Conservation (phyloP, 177 flowering plant genomes). For the Vitis hybrid region DNA sequence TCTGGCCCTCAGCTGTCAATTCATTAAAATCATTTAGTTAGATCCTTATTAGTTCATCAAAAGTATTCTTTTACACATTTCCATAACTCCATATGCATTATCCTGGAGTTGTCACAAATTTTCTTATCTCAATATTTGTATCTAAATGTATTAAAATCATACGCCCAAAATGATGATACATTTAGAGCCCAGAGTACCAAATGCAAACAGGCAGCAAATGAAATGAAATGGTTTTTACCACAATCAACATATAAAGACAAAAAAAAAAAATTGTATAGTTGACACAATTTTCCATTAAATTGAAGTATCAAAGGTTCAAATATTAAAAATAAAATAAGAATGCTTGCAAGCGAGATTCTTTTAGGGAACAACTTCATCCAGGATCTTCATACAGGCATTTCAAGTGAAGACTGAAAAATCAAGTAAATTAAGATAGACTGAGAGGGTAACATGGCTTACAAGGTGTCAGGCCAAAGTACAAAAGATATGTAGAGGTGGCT, state of each 20-base stretch:
- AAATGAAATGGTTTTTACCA: neutral
- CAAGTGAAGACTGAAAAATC: neutral
- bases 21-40: neutral
- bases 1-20: constrained; percentile 38
- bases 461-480: constrained; percentile 35
- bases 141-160: neutral
- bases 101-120: neutral
- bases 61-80: too few species aligned
- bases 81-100: too few species aligned
- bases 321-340: neutral
- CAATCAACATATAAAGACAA: neutral
- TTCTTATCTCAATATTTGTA: neutral
- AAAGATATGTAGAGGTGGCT: constrained; percentile 33
- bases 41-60: too few species aligned
- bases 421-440: neutral
- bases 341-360: neutral
- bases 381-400: neutral
- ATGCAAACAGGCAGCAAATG: neutral
- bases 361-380: neutral
- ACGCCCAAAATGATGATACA: neutral
- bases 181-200: neutral
- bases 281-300: neutral
- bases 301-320: neutral
- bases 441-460: constrained; percentile 26
- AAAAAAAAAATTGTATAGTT: neutral